These are phyloP conservation scores for Incumbomyces delicatus DNA, from an alignment of 2,329 filamentous ascomycete species.

Conservation along the genomic window DNA sequence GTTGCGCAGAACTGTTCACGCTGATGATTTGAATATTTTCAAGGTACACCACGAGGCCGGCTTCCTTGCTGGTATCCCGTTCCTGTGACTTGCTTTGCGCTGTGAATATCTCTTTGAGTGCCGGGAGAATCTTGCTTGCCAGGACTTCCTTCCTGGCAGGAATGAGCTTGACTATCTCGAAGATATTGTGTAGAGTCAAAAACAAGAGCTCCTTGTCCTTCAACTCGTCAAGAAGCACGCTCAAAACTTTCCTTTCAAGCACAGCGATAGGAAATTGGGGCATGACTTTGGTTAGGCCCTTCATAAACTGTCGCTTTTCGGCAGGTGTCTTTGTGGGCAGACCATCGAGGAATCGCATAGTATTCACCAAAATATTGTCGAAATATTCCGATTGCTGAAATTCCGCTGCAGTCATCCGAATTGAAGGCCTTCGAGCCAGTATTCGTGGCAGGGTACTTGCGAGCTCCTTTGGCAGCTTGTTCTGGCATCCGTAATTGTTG, in stretches of 20 bases:
- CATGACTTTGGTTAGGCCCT: slow-evolving; percentile 75
- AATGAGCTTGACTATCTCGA: slow-evolving; percentile 74
- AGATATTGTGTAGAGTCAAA: slow-evolving; percentile 79
- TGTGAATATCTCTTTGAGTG: slow-evolving; percentile 73
- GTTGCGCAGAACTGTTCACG: slow-evolving; percentile 74
- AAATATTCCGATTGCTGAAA: slow-evolving; percentile 96
- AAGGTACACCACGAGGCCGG: slow-evolving; percentile 80
- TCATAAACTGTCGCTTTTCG: slow-evolving; percentile 86
- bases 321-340: slow-evolving; percentile 84
- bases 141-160: slow-evolving; percentile 71
- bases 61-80: slow-evolving; percentile 73
- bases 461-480: slow-evolving; percentile 70
- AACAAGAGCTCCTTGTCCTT: slow-evolving; percentile 84
- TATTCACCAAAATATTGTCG: slow-evolving; percentile 91
- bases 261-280: slow-evolving; percentile 89
- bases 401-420: slow-evolving; percentile 76
- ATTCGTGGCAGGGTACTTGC: slow-evolving; percentile 70
- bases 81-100: slow-evolving; percentile 49
- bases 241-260: slow-evolving; percentile 87
- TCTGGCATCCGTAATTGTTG: slow-evolving; percentile 78
- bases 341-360: slow-evolving; percentile 85
- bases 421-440: slow-evolving; percentile 77
- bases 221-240: slow-evolving; percentile 79
- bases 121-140: slow-evolving; percentile 75
- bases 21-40: slow-evolving; percentile 70